Evolutionary conservation across 768 basidiomycete genomes (phyloP).

Genomic region (Naganishia vishniacii): DNA sequence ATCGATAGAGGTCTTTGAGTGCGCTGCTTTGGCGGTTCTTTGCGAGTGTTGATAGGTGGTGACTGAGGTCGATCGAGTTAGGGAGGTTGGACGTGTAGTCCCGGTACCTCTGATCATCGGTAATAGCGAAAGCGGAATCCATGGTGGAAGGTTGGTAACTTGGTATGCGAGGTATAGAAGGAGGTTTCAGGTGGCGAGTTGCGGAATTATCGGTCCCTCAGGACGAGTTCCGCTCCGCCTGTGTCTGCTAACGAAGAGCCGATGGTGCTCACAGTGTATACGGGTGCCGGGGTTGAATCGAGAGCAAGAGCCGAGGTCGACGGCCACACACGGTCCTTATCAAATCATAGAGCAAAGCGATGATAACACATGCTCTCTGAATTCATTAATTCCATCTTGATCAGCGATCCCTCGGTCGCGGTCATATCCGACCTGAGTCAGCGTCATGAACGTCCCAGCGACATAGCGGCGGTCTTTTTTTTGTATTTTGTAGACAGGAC

Average conservation of each 20-base stretch:
- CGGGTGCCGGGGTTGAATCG: too few relatives aligned
- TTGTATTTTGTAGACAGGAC: too few relatives aligned
- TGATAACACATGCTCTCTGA: not conserved
- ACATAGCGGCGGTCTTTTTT: too few relatives aligned
- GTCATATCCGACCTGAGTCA: not conserved
- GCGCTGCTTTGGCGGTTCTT: conserved; percentile 56
- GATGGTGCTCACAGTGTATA: too few relatives aligned
- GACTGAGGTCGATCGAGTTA: conserved; percentile 60
- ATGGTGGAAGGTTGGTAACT: conserved; percentile 25
- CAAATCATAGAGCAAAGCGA: too few relatives aligned
- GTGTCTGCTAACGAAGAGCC: too few relatives aligned
- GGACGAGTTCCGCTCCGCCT: too few relatives aligned
- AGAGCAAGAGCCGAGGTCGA: too few relatives aligned
- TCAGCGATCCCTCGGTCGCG: not conserved
- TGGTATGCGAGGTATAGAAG: not conserved
- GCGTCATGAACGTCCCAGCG: not conserved
- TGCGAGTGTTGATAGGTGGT: conserved; percentile 63
- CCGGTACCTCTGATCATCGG: conserved; percentile 18
- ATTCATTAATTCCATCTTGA: not conserved
- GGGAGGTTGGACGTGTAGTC: conserved; percentile 29
- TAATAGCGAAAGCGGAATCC: conserved; percentile 40
- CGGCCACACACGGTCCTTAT: too few relatives aligned
- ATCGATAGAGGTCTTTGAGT: conserved; percentile 64
- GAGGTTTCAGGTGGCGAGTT: not conserved
- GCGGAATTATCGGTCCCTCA: too few relatives aligned